A percentile compares a stretch with the other conserved stretches of the same genome.
phyloP scores from a whole-genome alignment of 2,329 filamentous ascomycete genomes.

The Fusarium falciforme region DNA sequence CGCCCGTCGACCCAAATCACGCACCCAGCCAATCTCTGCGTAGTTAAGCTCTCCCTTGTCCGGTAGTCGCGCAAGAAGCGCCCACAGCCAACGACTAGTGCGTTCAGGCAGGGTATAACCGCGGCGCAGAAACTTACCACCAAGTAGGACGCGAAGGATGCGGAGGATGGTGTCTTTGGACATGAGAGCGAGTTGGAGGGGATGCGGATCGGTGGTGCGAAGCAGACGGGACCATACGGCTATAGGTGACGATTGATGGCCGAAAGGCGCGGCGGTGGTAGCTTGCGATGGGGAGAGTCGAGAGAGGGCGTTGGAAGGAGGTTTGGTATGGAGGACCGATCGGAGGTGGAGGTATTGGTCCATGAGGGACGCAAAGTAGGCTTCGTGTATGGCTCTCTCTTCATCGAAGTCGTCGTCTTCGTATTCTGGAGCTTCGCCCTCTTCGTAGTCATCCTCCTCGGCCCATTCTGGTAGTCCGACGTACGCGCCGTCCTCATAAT shows the following conservation, averaged over 20 bases:
- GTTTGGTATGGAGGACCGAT: slow-evolving; percentile 65
- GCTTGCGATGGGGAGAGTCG: slow-evolving; percentile 66
- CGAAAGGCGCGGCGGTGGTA: slow-evolving; percentile 66
- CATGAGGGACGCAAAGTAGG: slow-evolving; percentile 76
- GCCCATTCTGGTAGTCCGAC: slow-evolving; percentile 66
- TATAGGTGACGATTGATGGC: slow-evolving; percentile 61
- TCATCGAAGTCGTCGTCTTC: slow-evolving; percentile 38
- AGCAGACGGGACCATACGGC: slow-evolving; percentile 65
- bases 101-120: slow-evolving; percentile 70
- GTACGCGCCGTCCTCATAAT: slow-evolving; percentile 84
- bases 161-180: slow-evolving; percentile 73
- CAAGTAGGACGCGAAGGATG: slow-evolving; percentile 74
- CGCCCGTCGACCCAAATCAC: slow-evolving; percentile 84
- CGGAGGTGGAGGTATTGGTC: slow-evolving; percentile 75
- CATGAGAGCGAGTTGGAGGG: slow-evolving; percentile 72
- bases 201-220: slow-evolving; percentile 65
- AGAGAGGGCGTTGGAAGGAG: slow-evolving; percentile 63
- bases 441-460: slow-evolving; percentile 45
- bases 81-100: slow-evolving; percentile 88
- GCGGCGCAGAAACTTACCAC: slow-evolving; percentile 71
- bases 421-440: slow-evolving; percentile 40
- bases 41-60: slow-evolving; percentile 81
- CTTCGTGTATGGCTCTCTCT: slow-evolving; percentile 63
- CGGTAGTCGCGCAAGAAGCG: slow-evolving; percentile 79
- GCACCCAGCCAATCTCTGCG: slow-evolving; percentile 78